Evolutionary conservation across 768 basidiomycete species (phyloP).

Genomic region (Hygrophoropsis aurantiaca): DNA sequence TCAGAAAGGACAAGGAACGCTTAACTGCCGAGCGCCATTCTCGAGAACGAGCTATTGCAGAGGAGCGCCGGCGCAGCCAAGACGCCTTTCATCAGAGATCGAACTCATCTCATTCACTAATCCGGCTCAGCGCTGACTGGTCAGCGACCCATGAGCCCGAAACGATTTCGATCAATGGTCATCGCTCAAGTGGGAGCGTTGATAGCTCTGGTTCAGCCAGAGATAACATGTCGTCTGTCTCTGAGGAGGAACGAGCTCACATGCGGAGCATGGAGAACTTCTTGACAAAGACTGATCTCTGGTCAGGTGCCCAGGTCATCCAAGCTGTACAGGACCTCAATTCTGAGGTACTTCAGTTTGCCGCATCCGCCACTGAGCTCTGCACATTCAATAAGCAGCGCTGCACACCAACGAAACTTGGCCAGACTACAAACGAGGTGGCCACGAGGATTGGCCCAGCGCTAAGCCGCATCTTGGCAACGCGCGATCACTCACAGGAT

Average conservation of each 20-base stretch:
- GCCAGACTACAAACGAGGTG: conserved; percentile 59
- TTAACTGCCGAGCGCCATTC: conserved; percentile 22
- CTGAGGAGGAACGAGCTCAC: conserved; percentile 58
- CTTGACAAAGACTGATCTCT: conserved; percentile 70
- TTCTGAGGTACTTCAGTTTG: conserved; percentile 78
- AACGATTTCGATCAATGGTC: conserved; percentile 13
- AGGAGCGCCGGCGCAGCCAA: conserved; percentile 28
- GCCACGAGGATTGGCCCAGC: conserved; percentile 61
- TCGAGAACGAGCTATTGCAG: conserved; percentile 20
- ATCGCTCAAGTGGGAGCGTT: conserved; percentile 12
- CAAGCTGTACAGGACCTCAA: conserved; percentile 81
- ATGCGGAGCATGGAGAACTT: conserved; percentile 61
- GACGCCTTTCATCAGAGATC: conserved; percentile 26
- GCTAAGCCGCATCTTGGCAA: conserved; percentile 58
- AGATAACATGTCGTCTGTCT: conserved; percentile 31
- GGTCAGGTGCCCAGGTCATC: conserved; percentile 77
- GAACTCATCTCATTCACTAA: conserved; percentile 27
- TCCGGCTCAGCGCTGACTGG: conserved; percentile 33
- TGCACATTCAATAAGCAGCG: conserved; percentile 51
- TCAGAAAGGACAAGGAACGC: conserved; percentile 41
- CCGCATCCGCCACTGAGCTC: conserved; percentile 71
- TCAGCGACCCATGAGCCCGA: conserved; percentile 23
- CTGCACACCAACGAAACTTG: conserved; percentile 37
- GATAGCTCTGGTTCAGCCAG: not conserved
- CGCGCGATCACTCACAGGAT: conserved; percentile 71